Conservation (phyloP, 768 basidiomycete genomes). For the Psilocybe cyanescens region DNA sequence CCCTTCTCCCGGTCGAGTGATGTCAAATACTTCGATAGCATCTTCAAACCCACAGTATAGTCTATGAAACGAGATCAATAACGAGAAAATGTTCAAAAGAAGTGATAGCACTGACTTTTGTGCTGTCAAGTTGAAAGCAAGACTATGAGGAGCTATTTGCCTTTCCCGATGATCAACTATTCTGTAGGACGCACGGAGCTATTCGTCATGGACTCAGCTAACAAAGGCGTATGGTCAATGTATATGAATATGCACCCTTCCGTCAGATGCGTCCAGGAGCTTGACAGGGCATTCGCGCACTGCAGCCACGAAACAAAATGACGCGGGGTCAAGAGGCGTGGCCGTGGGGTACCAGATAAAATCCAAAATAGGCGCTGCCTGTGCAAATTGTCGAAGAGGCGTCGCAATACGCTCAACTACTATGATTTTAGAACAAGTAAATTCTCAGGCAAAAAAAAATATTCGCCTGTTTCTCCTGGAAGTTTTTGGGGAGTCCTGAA, state of each 20-base stretch:
- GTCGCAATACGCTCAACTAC: neutral
- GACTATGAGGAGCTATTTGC: conserved; percentile 82
- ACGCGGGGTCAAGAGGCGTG: conserved; percentile 52
- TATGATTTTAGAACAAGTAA: neutral
- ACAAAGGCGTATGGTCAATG: neutral
- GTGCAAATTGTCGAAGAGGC: conserved; percentile 38
- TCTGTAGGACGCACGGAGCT: conserved; percentile 91
- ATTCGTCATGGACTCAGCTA: neutral
- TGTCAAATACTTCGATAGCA: conserved; percentile 85
- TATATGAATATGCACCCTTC: conserved; percentile 55
- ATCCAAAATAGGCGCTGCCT: conserved; percentile 77
- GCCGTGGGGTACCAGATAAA: conserved; percentile 88
- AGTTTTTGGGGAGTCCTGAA: neutral
- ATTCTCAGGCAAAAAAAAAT: neutral
- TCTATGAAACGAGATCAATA: conserved; percentile 36
- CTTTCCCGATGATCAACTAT: conserved; percentile 96
- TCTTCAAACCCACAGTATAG: conserved; percentile 88
- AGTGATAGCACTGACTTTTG: conserved; percentile 54
- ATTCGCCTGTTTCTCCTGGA: neutral
- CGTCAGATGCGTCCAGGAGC: conserved; percentile 78
- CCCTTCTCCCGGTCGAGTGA: conserved; percentile 74
- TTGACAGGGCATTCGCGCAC: conserved; percentile 87
- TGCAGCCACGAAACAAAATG: conserved; percentile 84
- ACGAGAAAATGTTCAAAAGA: neutral
- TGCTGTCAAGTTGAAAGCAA: conserved; percentile 75